Percentiles rank a stretch among this genome's conserved stretches.
These are phyloP conservation scores for Solanum hybrid DNA, from an alignment of 305 asterid species.

Conservation along the genomic window DNA sequence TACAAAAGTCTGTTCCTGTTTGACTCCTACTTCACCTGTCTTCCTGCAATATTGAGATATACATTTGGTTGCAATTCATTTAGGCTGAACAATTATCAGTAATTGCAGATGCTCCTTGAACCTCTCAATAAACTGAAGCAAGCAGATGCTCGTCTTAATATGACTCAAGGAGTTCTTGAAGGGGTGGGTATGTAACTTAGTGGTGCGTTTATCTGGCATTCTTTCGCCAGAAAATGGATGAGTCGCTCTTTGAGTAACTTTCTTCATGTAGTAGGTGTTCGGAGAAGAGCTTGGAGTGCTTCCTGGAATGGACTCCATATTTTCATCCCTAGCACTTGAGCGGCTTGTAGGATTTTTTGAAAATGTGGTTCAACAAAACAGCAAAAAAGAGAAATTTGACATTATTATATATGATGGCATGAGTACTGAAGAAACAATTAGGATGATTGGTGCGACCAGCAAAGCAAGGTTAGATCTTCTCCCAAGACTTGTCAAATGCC, in stretches of 20 bases:
- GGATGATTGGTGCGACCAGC: conserved; percentile 76
- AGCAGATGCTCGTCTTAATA: conserved; percentile 71
- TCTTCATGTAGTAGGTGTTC: conserved; percentile 54
- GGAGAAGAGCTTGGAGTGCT: conserved; percentile 97
- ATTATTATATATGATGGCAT: conserved; percentile 70
- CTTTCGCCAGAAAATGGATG: neutral
- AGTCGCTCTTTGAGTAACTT: conserved; percentile 2
- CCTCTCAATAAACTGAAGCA: conserved; percentile 79
- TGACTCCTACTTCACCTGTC: neutral
- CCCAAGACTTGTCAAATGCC: neutral
- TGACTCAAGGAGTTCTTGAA: conserved; percentile 97
- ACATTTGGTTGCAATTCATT: conserved; percentile 5
- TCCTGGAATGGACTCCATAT: conserved; percentile 95
- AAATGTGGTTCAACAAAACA: conserved; percentile 20
- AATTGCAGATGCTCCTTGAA: conserved; percentile 77
- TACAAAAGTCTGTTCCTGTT: conserved; percentile 44
- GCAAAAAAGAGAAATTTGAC: conserved; percentile 41
- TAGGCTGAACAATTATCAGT: conserved; percentile 11
- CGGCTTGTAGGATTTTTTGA: conserved; percentile 43
- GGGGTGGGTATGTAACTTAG: conserved; percentile 74
- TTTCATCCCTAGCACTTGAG: conserved; percentile 71
- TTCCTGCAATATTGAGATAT: conserved; percentile 4
- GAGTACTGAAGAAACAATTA: conserved; percentile 77
- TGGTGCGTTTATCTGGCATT: neutral
- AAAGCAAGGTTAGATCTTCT: conserved; percentile 49